Conservation (phyloP, 2,329 filamentous ascomycete genomes). For the Parafenestella ontariensis region DNA sequence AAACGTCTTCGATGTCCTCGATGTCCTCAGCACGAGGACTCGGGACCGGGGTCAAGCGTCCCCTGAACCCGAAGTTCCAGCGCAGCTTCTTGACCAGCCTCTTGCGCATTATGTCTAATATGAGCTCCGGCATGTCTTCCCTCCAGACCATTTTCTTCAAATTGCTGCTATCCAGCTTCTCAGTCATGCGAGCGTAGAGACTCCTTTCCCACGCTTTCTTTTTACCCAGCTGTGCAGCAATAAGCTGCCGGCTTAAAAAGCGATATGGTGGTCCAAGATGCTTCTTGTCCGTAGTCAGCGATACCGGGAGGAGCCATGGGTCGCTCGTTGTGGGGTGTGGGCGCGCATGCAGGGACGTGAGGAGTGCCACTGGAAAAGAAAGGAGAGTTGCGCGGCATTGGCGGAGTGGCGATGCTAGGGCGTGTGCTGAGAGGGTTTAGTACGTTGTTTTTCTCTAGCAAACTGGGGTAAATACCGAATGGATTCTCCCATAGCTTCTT, state of each 20-base stretch:
- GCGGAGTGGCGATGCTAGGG: constrained; percentile 68
- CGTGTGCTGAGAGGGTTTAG: constrained; percentile 58
- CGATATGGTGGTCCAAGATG: constrained; percentile 34
- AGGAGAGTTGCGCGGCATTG: constrained; percentile 59
- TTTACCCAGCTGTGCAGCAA: constrained; percentile 25
- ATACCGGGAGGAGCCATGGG: constrained; percentile 65
- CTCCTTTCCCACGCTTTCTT: constrained; percentile 30
- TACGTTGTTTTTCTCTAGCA: neutral
- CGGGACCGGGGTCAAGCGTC: constrained; percentile 28
- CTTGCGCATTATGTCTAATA: constrained; percentile 49
- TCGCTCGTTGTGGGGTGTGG: constrained; percentile 60
- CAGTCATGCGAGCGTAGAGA: constrained; percentile 38
- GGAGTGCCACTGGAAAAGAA: constrained; percentile 66
- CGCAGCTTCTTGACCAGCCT: constrained; percentile 48
- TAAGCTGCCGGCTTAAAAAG: constrained; percentile 24
- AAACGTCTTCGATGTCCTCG: constrained; percentile 36
- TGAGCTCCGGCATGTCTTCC: constrained; percentile 55
- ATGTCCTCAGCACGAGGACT: constrained; percentile 31
- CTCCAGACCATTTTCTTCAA: constrained; percentile 53
- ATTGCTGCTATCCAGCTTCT: constrained; percentile 43
- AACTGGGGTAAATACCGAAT: constrained; percentile 59
- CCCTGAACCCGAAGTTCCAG: constrained; percentile 36
- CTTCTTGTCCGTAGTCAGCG: constrained; percentile 30
- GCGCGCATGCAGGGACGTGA: constrained; percentile 67
- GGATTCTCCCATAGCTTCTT: constrained; percentile 67